These are phyloP conservation scores for Sporothrix humicola DNA, from an alignment of 2,329 filamentous ascomycete species.

Conservation along the genomic window DNA sequence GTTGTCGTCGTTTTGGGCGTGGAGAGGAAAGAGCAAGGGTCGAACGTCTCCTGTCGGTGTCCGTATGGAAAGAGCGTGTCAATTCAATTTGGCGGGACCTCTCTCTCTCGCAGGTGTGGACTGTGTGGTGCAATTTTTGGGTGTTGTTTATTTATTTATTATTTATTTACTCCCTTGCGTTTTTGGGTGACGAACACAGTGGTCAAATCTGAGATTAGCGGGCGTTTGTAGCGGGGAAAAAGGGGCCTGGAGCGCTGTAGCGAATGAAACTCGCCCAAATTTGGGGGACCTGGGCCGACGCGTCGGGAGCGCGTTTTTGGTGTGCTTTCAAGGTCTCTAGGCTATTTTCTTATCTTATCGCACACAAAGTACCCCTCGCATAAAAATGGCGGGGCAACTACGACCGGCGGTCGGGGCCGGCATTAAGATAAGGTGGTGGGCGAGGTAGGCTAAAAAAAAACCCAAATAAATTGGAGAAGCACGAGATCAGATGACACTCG, in stretches of 20 bases:
- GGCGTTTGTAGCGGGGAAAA: conserved; percentile 11
- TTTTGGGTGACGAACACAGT: background rate
- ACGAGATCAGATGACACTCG: background rate
- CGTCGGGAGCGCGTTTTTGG: conserved; percentile 32
- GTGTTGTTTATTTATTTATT: conserved; percentile 36
- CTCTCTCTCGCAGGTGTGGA: background rate
- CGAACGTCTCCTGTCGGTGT: background rate
- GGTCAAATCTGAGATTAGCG: conserved; percentile 4
- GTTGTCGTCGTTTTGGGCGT: conserved; percentile 29
- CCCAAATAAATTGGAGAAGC: background rate
- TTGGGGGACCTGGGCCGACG: conserved; percentile 20
- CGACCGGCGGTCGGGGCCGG: conserved; percentile 1
- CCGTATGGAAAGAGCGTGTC: conserved; percentile 3
- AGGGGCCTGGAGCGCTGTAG: conserved; percentile 23
- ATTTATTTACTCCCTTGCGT: conserved; percentile 31
- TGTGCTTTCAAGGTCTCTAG: background rate
- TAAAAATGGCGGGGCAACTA: conserved; percentile 32
- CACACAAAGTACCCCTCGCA: conserved; percentile 1
- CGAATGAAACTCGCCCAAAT: background rate
- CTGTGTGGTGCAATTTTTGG: background rate
- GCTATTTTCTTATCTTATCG: conserved; percentile 27
- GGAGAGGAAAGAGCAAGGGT: conserved; percentile 24
- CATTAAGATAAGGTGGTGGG: background rate
- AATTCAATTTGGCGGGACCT: background rate
- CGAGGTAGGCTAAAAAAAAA: background rate